Percentiles rank a stretch among this genome's conserved stretches.
phyloP scores from a whole-genome alignment of 345 rosid species.

The Limnanthes douglasii region DNA sequence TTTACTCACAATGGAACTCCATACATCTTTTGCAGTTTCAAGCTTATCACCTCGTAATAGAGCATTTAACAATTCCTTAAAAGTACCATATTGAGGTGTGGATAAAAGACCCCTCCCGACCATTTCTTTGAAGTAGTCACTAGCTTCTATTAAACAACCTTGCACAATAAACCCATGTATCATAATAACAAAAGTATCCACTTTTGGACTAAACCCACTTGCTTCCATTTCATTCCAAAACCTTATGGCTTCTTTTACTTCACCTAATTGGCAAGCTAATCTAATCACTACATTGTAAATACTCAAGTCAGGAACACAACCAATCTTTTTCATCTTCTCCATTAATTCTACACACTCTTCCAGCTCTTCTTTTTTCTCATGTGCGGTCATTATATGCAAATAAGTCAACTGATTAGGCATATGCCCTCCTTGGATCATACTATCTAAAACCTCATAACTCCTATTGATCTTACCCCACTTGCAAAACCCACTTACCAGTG shows the following conservation, averaged over 20 bases:
- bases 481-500: slow-evolving; percentile 78
- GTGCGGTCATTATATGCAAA: slow-evolving; percentile 64
- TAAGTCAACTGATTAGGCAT: slow-evolving; percentile 44
- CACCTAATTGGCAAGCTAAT: slow-evolving; percentile 66
- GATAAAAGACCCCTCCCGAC: slow-evolving; percentile 51
- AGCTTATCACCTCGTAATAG: slow-evolving; percentile 61
- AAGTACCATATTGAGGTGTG: slow-evolving; percentile 47
- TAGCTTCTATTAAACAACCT: slow-evolving; percentile 47
- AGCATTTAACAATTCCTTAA: slow-evolving; percentile 51
- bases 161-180: slow-evolving; percentile 56
- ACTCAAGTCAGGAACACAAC: slow-evolving; percentile 42
- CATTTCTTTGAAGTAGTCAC: slow-evolving; percentile 74
- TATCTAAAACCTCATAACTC: slow-evolving; percentile 41
- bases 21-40: slow-evolving; percentile 68
- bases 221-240: slow-evolving; percentile 73
- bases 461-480: slow-evolving; percentile 46
- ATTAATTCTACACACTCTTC: slow-evolving; percentile 56
- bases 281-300: slow-evolving; percentile 56
- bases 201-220: slow-evolving; percentile 51
- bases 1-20: slow-evolving; percentile 55
- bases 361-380: slow-evolving; percentile 59
- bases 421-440: slow-evolving; percentile 41
- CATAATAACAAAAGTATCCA: slow-evolving; percentile 57
- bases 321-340: slow-evolving; percentile 35
- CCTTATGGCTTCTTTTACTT: slow-evolving; percentile 36